Evolutionary conservation across 2,329 filamentous ascomycete genomes (phyloP), one percentile per base, ranked within the genome.

Genomic region (Ophioceras dolichostomum): DNA sequence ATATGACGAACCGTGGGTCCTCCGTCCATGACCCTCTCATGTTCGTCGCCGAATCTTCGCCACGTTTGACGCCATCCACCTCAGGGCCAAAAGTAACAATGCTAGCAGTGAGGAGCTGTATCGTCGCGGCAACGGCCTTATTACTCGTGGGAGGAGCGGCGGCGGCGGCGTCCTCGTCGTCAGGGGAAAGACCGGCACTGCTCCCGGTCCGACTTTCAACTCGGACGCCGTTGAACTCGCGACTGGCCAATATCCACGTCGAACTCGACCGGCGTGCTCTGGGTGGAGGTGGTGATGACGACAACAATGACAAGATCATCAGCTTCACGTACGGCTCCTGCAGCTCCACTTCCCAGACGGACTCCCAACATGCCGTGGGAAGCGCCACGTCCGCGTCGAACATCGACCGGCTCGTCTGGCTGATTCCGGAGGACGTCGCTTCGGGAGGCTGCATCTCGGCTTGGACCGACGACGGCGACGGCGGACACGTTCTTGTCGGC

Each of bases 221-320:
- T 10, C 32, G 43, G 14, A 7, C 22, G 10, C 16, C 17, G 6
- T 29, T 45, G 5, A 21, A 38, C 29, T 43, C 43, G 8, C 36
- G 38, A 12, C 34, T 45, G 18, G 41, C 43, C 37, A 45, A 45
- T 36, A 16, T 45, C n/a, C 43, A 45, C 36, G 33, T 48, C 24
- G 33, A 38, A 5, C 39, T 46, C 12, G 36, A 38, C 20, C 2
- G 13, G 9, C 14, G 16, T 12, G 22, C 22, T 8, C 14, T 28
- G 9, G 34, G 7, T 1, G 34, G 4, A 5, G 14, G n/a, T 12
- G n/a, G n/a, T n/a, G n/a, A n/a, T n/a, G n/a, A n/a, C n/a, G n/a
- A n/a, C n/a, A n/a, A n/a, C n/a, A n/a, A n/a, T n/a, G 12, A 10
- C 13, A 16, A 5, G 3, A 8, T 36, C 24, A 32, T 45, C 41